Base-by-base conservation (phyloP, 305 asterid genomes). In the Fraxinus nigra region DNA sequence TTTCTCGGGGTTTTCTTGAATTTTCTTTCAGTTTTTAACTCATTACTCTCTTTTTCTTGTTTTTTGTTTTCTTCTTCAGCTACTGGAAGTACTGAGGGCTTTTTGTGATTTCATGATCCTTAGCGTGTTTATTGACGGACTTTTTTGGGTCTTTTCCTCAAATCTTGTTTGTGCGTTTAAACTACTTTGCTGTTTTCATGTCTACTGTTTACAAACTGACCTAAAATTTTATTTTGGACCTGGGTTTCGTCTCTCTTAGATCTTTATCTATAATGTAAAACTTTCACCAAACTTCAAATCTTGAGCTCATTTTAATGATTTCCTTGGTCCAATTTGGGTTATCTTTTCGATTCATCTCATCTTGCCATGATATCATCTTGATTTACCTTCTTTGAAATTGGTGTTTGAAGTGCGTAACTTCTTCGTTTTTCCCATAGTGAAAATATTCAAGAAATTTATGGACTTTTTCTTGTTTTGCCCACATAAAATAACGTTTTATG, bases 401-500 rank as follows among this genome's bases (percentile, higher is more conserved):
- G 78, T 84, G 73, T 84, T 77, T 34, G 61, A 56, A 82, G 81
- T 81, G 84, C 76, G 79, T 6, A 84, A 87, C 82, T 63, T 82
- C 85, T 84, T 81, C 78, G 89, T 86, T 86, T 87, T 87, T 85
- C 75, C 93, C 90, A 84, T 82, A 70, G 82, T 77, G 78, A 78
- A 85, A 87, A 85, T 37, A 63, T 78, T 87, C 77, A 70, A 72
- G 70, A 88, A 88, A 67, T 80, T 77, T 59, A 54, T 85, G 83
- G 40, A 82, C 85, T 85, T 90, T 79, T 80, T 85, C 87, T 82
- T 75, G 85, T 26, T 86, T 84, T 22, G 30, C 86, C 86, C 93
- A 93, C 98, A 95, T 95, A 91, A 93, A 93, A 95, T 95, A 92
- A 92, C 98, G 90, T 78, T 77, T 82, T 82, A 73, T 79, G 85